A percentile compares a stretch with the other conserved stretches of the same genome.
Evolutionary conservation across 2,329 filamentous ascomycete genomes (phyloP).

Genomic region (Arthroderma sp.): DNA sequence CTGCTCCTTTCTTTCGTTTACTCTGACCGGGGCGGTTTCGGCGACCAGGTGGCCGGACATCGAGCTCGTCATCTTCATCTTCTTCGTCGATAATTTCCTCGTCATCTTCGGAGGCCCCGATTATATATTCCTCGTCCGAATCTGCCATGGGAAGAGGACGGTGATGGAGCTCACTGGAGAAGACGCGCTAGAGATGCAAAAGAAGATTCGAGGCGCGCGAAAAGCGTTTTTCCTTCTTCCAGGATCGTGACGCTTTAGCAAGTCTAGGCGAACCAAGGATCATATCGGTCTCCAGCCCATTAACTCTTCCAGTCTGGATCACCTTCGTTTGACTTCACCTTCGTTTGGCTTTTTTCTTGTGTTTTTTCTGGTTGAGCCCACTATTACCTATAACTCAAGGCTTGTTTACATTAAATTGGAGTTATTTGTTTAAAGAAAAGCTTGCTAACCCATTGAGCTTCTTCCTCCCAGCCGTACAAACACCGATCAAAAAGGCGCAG

Average conservation of each 20-base stretch:
- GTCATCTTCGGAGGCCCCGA: conserved; percentile 36
- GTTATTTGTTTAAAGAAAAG: no score
- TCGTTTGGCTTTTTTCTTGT: no score
- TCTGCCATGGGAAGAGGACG: conserved; percentile 25
- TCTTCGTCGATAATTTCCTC: conserved; percentile 19
- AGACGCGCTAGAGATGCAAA: background rate
- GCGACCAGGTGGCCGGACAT: background rate
- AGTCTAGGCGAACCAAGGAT: background rate
- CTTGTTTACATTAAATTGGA: no score
- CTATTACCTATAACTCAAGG: no score
- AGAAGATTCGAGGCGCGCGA: background rate
- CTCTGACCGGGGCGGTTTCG: conserved; percentile 4
- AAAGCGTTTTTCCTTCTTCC: background rate
- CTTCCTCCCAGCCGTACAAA: no score
- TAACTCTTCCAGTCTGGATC: no score
- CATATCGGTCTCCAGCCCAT: no score
- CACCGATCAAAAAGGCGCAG: no score
- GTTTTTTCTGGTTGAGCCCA: no score
- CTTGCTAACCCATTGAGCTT: no score
- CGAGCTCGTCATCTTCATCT: conserved; percentile 12
- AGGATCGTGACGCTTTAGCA: background rate
- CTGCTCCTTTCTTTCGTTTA: conserved; percentile 23
- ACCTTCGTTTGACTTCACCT: no score
- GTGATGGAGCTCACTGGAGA: background rate
- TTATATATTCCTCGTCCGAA: conserved; percentile 41